These are phyloP conservation scores for Diplogelasinospora grovesii DNA, from an alignment of 495 filamentous ascomycete species.

Conservation along the genomic window DNA sequence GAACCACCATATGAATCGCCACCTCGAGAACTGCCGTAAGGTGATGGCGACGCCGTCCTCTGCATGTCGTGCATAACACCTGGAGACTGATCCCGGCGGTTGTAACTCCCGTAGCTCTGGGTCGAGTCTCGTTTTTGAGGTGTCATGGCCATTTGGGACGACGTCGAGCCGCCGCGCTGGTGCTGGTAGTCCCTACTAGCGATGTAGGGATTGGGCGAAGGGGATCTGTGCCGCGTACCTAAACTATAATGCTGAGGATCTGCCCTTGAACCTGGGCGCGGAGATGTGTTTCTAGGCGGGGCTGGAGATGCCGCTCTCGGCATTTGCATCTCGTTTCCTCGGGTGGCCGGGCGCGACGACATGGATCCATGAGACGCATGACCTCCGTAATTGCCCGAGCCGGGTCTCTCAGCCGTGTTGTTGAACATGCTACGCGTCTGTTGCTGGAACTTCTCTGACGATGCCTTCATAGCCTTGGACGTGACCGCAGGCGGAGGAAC, in stretches of 20 bases:
- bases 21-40: conserved; percentile 30
- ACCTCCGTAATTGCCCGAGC: conserved; percentile 10
- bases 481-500: conserved; percentile 91
- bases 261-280: conserved; percentile 38
- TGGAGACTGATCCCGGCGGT: too few species aligned
- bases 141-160: conserved; percentile 18
- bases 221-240: conserved; percentile 34
- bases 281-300: conserved; percentile 44
- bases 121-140: conserved; percentile 51
- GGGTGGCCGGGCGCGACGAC: conserved; percentile 39
- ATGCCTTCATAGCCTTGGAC: conserved; percentile 85
- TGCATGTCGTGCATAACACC: conserved; percentile 36
- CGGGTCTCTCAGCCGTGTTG: conserved; percentile 40
- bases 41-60: conserved; percentile 52
- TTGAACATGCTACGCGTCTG: conserved; percentile 76
- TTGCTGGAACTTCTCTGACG: conserved; percentile 76
- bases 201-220: conserved; percentile 46
- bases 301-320: conserved; percentile 46
- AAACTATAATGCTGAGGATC: conserved; percentile 1
- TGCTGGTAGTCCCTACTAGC: too few species aligned
- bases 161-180: conserved; percentile 24
- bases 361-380: conserved; percentile 12
- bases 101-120: conserved; percentile 41
- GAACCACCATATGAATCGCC: too few species aligned
- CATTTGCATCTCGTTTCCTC: conserved; percentile 42